Percentiles rank a stretch among this genome's conserved stretches.
These are phyloP conservation scores for Phycomyces nitens DNA, from an alignment of 192 early-diverging fungal genomes.

Conservation along the genomic window DNA sequence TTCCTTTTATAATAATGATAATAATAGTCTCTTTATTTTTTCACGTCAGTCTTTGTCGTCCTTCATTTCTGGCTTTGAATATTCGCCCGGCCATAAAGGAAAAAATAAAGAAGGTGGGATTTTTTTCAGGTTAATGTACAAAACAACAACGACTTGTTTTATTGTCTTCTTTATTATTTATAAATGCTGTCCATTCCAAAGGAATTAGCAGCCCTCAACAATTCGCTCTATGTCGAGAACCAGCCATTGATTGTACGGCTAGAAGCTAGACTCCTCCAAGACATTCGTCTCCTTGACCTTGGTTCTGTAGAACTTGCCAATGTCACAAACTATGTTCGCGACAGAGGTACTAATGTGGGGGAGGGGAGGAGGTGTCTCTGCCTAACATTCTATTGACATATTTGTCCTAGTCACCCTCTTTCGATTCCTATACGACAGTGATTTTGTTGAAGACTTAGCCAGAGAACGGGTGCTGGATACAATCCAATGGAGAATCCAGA, in stretches of 20 bases:
- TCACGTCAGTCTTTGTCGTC: no score
- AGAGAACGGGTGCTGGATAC: slow-evolving; percentile 22
- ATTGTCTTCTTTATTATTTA: no score
- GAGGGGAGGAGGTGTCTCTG: no score
- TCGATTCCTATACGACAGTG: slow-evolving; percentile 32
- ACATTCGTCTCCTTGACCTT: neutral
- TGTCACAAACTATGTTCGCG: neutral
- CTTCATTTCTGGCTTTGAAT: slow-evolving; percentile 1
- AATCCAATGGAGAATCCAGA: slow-evolving; percentile 38
- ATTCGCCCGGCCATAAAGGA: neutral
- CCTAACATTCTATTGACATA: no score
- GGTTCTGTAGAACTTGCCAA: neutral
- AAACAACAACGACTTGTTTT: no score
- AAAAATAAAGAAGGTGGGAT: no score
- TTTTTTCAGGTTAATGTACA: no score
- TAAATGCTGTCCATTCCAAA: neutral
- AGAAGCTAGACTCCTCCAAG: neutral
- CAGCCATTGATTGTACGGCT: neutral
- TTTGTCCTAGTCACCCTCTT: slow-evolving; percentile 47
- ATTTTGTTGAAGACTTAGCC: slow-evolving; percentile 22
- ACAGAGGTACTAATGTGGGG: no score
- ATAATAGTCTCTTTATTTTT: no score
- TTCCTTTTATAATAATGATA: no score
- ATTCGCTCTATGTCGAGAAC: neutral
- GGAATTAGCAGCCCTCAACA: neutral